Evolutionary conservation across 148 eudicot species (phyloP).

Genomic region (Polygonum aviculare): DNA sequence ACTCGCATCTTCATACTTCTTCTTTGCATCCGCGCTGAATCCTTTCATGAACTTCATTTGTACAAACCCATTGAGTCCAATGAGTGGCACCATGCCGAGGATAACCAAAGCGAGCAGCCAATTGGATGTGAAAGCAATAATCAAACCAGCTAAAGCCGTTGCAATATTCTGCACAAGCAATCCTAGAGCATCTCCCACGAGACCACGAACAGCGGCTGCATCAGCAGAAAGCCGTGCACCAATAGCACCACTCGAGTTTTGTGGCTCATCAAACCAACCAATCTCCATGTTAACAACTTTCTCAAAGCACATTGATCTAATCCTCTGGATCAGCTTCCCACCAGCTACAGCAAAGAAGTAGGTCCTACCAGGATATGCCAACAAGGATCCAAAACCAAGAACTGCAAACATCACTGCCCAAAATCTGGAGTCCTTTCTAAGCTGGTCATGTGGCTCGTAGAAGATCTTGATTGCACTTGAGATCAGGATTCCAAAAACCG

Average conservation of each 20-base stretch:
- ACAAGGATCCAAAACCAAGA: constrained; percentile 19
- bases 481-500: constrained; percentile 18
- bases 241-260: constrained; percentile 67
- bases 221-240: constrained; percentile 75
- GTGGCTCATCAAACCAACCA: constrained; percentile 68
- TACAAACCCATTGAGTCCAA: constrained; percentile 46
- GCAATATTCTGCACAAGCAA: constrained; percentile 58
- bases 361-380: constrained; percentile 21
- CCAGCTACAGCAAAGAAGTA: constrained; percentile 30
- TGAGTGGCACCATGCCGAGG: constrained; percentile 56
- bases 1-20: constrained; percentile 60
- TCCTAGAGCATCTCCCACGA: constrained; percentile 74
- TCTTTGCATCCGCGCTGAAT: constrained; percentile 77
- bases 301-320: constrained; percentile 54
- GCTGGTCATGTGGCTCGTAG: constrained; percentile 20
- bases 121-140: constrained; percentile 58
- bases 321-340: constrained; percentile 19
- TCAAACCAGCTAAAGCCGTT: constrained; percentile 46
- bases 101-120: constrained; percentile 70
- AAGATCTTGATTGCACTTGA: constrained; percentile 22
- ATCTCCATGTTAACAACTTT: constrained; percentile 65
- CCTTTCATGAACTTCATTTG: constrained; percentile 67
- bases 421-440: constrained; percentile 20
- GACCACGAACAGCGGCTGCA: constrained; percentile 62
- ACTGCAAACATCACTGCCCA: constrained; percentile 24